Evolutionary conservation across 257 asterid genomes (phyloP), one percentile per base, ranked within the genome.

Genomic region (Penstemon davidsonii): DNA sequence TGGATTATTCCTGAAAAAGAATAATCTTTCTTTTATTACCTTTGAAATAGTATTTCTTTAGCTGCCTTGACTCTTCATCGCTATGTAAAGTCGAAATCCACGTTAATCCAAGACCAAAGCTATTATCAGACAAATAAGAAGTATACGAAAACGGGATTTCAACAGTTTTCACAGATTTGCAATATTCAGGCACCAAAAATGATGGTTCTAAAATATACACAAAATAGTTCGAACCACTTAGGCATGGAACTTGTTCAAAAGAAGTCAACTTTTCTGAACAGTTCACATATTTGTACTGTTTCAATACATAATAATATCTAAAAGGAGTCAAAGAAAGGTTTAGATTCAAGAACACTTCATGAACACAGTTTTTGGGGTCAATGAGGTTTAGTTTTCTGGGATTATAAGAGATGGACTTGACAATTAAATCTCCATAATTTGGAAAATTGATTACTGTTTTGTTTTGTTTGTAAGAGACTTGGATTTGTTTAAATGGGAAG

Each of bases 351-450:
- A 85, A 80, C 38, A 85, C 86, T 69, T 69, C 71, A 11, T 39
- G 86, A 11, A 85, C 84, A 18, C 90, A 85, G 49, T 65, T 78
- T 18, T 69, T 76, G 7, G 84, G 90, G 10, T 85, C 86, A 11
- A 72, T 0, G 41, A 85, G 85, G 61, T 69, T 37, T 3, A 85
- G 42, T 25, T 43, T 69, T 62, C 51, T 56, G 13, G 55, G 1
- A 3, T 76, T 64, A 36, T 80, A 85, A 0, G 75, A 71, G 15
- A 83, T 82, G 44, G 86, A 76, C 69, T 76, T 80, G n/a, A 82
- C 78, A 8, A 46, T 55, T 54, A 85, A 70, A 36, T 74, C 88
- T 5, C 86, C 78, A 38, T 79, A 76, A 8, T n/a, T 47, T 38
- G 75, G 81, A n/a, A 85, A 70, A 52, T 70, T 65, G 12, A 82